Percentiles rank a stretch among this genome's conserved stretches.
These are phyloP conservation scores for Yamadazyma endophytica DNA, from an alignment of 805 yeast genomes.

Conservation along the genomic window DNA sequence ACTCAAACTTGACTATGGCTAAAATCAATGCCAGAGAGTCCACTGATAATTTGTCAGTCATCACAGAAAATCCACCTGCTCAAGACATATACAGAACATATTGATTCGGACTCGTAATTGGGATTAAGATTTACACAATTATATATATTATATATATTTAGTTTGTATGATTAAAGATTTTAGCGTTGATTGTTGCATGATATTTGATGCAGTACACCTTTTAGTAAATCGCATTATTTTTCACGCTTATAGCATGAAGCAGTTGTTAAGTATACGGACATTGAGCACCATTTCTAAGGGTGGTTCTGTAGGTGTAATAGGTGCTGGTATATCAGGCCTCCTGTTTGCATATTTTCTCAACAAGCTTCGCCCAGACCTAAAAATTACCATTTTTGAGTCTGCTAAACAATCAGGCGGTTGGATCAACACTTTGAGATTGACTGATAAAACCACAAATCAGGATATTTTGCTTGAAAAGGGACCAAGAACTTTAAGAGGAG, in stretches of 20 bases:
- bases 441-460: conserved; percentile 16
- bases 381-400: conserved; percentile 60
- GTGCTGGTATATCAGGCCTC: conserved; percentile 87
- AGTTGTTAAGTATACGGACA: too few species aligned
- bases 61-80: conserved; percentile 12
- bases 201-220: too few species aligned
- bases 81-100: conserved; percentile 22
- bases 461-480: conserved; percentile 67
- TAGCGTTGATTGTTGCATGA: too few species aligned
- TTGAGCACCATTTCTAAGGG: conserved; percentile 18
- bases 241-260: too few species aligned
- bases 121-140: too few species aligned
- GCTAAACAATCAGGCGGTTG: conserved; percentile 69
- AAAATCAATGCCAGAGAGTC: conserved; percentile 8
- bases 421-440: conserved; percentile 50
- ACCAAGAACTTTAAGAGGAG: conserved; percentile 85
- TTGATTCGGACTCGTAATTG: too few species aligned
- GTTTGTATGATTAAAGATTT: too few species aligned
- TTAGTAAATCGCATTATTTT: too few species aligned
- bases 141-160: too few species aligned
- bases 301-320: conserved; percentile 66
- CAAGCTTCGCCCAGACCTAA: conserved; percentile 72
- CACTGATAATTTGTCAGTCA: conserved; percentile 21
- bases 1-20: conserved; percentile 9
- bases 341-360: conserved; percentile 65